Evolutionary conservation across 148 eudicot genomes (phyloP), one percentile per base, ranked within the genome.

Genomic region (Dianthus caryophyllus): DNA sequence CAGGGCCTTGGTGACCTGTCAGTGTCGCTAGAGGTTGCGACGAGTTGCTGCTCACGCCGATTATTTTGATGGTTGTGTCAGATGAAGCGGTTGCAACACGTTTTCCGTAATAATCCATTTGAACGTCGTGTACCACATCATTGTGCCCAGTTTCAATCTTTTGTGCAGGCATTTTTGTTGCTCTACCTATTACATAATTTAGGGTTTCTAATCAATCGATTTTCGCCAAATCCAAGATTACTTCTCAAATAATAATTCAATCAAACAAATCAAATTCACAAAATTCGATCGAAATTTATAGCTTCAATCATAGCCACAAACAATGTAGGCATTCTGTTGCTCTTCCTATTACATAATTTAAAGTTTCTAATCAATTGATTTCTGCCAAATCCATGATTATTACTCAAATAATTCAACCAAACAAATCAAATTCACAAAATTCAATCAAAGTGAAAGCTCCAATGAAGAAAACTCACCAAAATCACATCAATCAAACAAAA

Each of bases 21-120:
- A 91, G 79, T 41, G 93, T 87, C 26, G 96, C 86, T 47, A 91
- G 85, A 47, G 78, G 82, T 62, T 85, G 97, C 10, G 93, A 79
- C 14, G 82, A 73, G 61, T 68, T 83, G 73, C 76, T 79, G 69
- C 90, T 67, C 33, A 91, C 84, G 15, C 85, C 83, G 22, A 76
- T 78, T 60, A 91, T 84, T 71, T 85, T 91, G 53, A 91, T 80
- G 39, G 87, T 80, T 48, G 79, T 61, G 55, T 91, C 97, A 9
- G 96, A 86, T 17, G 96, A 88, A 63, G 92, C 92, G 49, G 87
- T 86, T 17, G 97, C 97, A 25, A 91, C 80, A 47, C 96, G 89
- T 61, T 91, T 91, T 27, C 96, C 97, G 43, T 91, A 91, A 74
- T 88, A 91, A 71, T 91, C 97, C 96, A 91, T 91, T 72, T 89